These are phyloP conservation scores for Neopestalotiopsis clavispora DNA, from an alignment of 2,329 filamentous ascomycete species.

Conservation along the genomic window DNA sequence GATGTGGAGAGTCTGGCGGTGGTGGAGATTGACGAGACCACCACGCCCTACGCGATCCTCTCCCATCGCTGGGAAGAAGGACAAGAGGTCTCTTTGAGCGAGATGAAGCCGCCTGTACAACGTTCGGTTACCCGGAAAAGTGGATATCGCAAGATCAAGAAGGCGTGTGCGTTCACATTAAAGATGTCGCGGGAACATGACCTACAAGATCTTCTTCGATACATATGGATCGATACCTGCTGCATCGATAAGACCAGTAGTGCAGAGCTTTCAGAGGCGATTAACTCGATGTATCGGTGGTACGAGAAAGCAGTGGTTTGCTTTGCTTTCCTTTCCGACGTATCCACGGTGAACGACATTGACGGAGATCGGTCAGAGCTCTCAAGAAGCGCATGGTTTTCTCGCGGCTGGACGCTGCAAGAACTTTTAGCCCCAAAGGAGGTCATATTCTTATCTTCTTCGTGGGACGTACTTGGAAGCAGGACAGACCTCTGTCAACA, in stretches of 20 bases:
- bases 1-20: neutral
- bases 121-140: neutral
- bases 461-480: conserved; percentile 19
- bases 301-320: conserved; percentile 24
- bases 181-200: neutral
- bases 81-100: neutral
- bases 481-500: conserved; percentile 7
- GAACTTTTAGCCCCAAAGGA: conserved; percentile 25
- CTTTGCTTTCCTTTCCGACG: conserved; percentile 26
- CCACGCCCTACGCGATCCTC: neutral
- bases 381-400: conserved; percentile 17
- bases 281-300: conserved; percentile 26
- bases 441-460: conserved; percentile 21
- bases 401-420: conserved; percentile 28
- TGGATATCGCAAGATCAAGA: neutral
- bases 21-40: neutral
- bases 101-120: neutral
- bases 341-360: conserved; percentile 37
- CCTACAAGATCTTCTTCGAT: neutral
- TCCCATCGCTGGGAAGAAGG: neutral
- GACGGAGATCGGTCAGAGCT: neutral
- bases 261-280: conserved; percentile 27
- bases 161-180: neutral
- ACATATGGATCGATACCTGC: conserved; percentile 31
- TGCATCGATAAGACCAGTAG: conserved; percentile 29